Conservation (phyloP, 2,329 filamentous ascomycete species). For the Coniochaeta sp. region DNA sequence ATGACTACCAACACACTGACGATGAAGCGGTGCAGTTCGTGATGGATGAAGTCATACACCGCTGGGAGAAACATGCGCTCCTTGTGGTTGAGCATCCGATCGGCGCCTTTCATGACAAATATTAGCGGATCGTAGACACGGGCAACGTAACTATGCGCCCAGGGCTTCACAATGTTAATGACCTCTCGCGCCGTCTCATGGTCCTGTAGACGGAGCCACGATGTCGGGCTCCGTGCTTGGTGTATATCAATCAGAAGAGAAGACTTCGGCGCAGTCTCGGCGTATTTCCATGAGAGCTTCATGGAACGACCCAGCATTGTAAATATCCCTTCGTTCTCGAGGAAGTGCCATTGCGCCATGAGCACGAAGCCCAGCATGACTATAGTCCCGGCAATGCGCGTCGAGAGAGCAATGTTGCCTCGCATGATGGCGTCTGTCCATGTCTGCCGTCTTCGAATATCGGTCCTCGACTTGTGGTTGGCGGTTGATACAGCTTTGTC, state of each 20-base stretch:
- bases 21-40: slow-evolving; percentile 52
- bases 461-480: slow-evolving; percentile 26
- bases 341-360: slow-evolving; percentile 72
- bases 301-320: slow-evolving; percentile 27
- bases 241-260: slow-evolving; percentile 55
- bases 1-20: slow-evolving; percentile 56
- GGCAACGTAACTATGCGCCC: slow-evolving; percentile 64
- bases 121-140: slow-evolving; percentile 68
- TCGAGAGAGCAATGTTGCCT: slow-evolving; percentile 61
- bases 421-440: slow-evolving; percentile 58
- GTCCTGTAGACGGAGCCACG: slow-evolving; percentile 72
- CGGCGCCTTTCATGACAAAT: slow-evolving; percentile 62
- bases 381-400: slow-evolving; percentile 66
- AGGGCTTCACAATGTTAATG: slow-evolving; percentile 68
- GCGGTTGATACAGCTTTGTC: slow-evolving; percentile 37
- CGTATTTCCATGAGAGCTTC: slow-evolving; percentile 19
- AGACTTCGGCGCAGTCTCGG: slow-evolving; percentile 20
- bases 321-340: slow-evolving; percentile 47
- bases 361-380: slow-evolving; percentile 67
- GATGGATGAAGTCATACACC: slow-evolving; percentile 60
- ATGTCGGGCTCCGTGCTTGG: slow-evolving; percentile 66
- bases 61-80: slow-evolving; percentile 46
- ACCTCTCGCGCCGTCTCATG: slow-evolving; percentile 72
- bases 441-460: slow-evolving; percentile 25
- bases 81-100: slow-evolving; percentile 50